Conservation (phyloP, 352 stramenopile species). For the Phytophthora crassamura region DNA sequence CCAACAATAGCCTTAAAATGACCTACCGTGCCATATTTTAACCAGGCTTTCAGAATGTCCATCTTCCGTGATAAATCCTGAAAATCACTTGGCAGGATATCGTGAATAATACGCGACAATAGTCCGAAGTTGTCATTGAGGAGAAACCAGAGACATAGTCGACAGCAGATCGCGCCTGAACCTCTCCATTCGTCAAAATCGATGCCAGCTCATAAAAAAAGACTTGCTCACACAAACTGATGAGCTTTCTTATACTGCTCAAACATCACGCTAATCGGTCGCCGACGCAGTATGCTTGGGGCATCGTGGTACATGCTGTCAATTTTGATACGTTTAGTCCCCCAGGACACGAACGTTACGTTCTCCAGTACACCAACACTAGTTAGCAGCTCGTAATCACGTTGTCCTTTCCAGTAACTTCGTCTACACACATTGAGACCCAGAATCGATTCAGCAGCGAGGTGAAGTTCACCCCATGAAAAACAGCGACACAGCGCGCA, state of each 20-base stretch:
- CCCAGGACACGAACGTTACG: constrained; percentile 6
- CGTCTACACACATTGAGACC: not conserved
- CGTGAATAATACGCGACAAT: constrained; percentile 6
- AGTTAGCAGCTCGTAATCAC: not conserved
- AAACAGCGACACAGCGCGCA: not conserved
- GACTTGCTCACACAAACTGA: not conserved
- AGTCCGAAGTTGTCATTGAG: constrained; percentile 9
- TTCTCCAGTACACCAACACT: not conserved
- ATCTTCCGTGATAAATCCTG: not conserved
- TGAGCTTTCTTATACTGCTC: constrained; percentile 1
- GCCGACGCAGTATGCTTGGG: not conserved
- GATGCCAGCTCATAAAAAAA: not conserved
- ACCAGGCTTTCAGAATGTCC: constrained; percentile 2
- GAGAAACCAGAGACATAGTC: constrained; percentile 15
- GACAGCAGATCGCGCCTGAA: not conserved
- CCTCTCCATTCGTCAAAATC: constrained; percentile 15
- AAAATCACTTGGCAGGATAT: constrained; percentile 1
- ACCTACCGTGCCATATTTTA: constrained; percentile 1
- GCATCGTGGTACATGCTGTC: not conserved
- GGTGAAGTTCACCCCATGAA: not conserved
- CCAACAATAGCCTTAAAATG: not conserved
- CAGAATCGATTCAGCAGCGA: not conserved
- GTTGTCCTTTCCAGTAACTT: constrained; percentile 4
- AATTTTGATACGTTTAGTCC: constrained; percentile 9
- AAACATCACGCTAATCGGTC: constrained; percentile 12